Percentiles rank a stretch among this genome's conserved stretches.
These are phyloP conservation scores for Logfia minima DNA, from an alignment of 129 eudicot species.

Conservation along the genomic window DNA sequence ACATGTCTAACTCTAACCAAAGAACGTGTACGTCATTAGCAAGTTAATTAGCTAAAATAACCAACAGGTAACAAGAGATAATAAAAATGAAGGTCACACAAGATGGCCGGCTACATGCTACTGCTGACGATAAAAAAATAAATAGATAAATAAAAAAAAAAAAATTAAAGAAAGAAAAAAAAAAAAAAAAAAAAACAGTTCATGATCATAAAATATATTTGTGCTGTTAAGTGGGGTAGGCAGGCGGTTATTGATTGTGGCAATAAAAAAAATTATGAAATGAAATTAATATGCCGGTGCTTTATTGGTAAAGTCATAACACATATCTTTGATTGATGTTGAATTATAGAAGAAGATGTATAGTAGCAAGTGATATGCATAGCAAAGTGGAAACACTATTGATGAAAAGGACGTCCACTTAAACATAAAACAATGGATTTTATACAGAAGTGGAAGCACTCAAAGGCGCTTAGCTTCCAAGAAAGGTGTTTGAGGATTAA, in stretches of 20 bases:
- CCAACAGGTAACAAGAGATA: conserved; percentile 11
- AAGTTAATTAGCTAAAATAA: conserved; percentile 9
- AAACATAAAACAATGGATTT: conserved; percentile 12
- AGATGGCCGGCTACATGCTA: conserved; percentile 21
- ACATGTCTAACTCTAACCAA: background rate
- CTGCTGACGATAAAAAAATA: conserved; percentile 25
- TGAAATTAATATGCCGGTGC: background rate
- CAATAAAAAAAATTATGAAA: background rate
- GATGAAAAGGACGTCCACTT: conserved; percentile 54
- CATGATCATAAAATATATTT: conserved; percentile 7
- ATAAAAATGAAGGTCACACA: conserved; percentile 25
- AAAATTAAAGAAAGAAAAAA: no score
- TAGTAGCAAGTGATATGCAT: background rate
- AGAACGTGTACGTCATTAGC: conserved; percentile 7
- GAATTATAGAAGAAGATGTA: conserved; percentile 17
- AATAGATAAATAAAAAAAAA: background rate
- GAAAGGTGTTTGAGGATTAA: conserved; percentile 30
- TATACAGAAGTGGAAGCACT: conserved; percentile 55
- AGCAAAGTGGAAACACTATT: conserved; percentile 46
- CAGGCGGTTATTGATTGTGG: background rate
- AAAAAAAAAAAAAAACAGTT: conserved; percentile 6
- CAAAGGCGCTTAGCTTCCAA: conserved; percentile 26
- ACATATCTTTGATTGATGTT: conserved; percentile 16
- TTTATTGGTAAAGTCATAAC: background rate
- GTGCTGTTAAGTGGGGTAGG: conserved; percentile 17